Evolutionary conservation across 139 green algal species (phyloP).

Genomic region (Parachlorella kessleri): DNA sequence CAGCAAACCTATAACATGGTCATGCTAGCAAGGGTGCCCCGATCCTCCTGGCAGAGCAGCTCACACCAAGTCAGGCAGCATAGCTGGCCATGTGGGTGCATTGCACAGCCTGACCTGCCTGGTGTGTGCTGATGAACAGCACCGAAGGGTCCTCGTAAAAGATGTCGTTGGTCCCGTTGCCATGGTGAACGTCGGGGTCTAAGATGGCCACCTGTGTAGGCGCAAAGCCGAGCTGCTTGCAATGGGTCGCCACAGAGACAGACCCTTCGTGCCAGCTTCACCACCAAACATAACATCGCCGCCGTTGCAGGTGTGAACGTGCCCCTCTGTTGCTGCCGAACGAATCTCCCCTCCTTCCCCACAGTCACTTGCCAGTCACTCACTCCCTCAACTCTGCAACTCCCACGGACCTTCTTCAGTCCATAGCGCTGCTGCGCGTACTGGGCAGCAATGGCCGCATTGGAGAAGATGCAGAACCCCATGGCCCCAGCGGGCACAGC

Average conservation of each 20-base stretch:
- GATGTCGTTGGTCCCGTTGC: slow-evolving; percentile 82
- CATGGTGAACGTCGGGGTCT: slow-evolving; percentile 92
- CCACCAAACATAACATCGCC: too few species aligned
- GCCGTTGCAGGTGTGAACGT: too few species aligned
- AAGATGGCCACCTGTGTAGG: slow-evolving; percentile 73
- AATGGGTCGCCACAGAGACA: neutral
- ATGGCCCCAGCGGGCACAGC: slow-evolving; percentile 45
- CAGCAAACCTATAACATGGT: too few species aligned
- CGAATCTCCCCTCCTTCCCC: too few species aligned
- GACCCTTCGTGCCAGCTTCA: neutral
- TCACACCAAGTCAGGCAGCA: neutral
- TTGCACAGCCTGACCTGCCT: slow-evolving; percentile 31
- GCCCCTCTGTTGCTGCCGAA: too few species aligned
- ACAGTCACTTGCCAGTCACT: too few species aligned
- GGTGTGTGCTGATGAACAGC: slow-evolving; percentile 88
- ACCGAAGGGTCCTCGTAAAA: slow-evolving; percentile 80
- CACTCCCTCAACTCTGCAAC: too few species aligned
- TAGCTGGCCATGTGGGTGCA: neutral
- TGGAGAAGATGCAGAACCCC: slow-evolving; percentile 91
- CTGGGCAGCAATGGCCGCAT: slow-evolving; percentile 69
- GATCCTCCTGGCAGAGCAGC: too few species aligned
- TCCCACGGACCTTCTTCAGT: slow-evolving; percentile 37
- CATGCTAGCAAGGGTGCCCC: too few species aligned
- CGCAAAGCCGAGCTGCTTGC: too few species aligned
- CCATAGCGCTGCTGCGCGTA: slow-evolving; percentile 52